A percentile compares a stretch with the other conserved stretches of the same genome.
Evolutionary conservation across 2,329 filamentous ascomycete genomes (phyloP).

Genomic region (Clarireedia homoeocarpa): DNA sequence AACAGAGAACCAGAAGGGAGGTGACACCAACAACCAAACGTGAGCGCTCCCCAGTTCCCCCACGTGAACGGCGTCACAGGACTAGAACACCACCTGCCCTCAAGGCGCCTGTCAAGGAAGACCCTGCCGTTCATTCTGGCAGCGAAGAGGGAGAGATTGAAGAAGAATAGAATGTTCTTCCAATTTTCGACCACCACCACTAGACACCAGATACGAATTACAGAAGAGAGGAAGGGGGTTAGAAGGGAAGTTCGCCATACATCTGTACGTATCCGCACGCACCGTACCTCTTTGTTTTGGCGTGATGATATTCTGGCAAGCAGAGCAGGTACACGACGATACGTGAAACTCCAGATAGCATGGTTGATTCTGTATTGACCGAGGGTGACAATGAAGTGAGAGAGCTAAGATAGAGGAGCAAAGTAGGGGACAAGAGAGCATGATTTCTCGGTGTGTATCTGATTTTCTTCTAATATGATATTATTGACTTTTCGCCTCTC

Average conservation of each 20-base stretch:
- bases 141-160: constrained; percentile 98
- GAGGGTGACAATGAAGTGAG: neutral
- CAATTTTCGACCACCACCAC: neutral
- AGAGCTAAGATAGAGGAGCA: neutral
- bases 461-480: constrained; percentile 7
- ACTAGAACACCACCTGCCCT: constrained; percentile 46
- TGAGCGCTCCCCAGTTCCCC: constrained; percentile 49
- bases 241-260: constrained; percentile 6
- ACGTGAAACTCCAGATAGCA: neutral
- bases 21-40: constrained; percentile 37
- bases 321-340: constrained; percentile 15
- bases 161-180: constrained; percentile 49
- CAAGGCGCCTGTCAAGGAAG: constrained; percentile 33
- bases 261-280: constrained; percentile 31
- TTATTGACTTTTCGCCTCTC: constrained; percentile 11
- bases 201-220: too few relatives aligned
- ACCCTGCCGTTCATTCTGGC: constrained; percentile 52
- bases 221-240: neutral
- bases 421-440: neutral
- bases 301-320: constrained; percentile 27
- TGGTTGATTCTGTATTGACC: neutral
- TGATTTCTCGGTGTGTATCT: constrained; percentile 14
- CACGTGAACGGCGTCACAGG: constrained; percentile 47
- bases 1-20: constrained; percentile 51
- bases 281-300: constrained; percentile 21